Evolutionary conservation across 208 protist species (phyloP).

Genomic region (Leishmania guyanensis): DNA sequence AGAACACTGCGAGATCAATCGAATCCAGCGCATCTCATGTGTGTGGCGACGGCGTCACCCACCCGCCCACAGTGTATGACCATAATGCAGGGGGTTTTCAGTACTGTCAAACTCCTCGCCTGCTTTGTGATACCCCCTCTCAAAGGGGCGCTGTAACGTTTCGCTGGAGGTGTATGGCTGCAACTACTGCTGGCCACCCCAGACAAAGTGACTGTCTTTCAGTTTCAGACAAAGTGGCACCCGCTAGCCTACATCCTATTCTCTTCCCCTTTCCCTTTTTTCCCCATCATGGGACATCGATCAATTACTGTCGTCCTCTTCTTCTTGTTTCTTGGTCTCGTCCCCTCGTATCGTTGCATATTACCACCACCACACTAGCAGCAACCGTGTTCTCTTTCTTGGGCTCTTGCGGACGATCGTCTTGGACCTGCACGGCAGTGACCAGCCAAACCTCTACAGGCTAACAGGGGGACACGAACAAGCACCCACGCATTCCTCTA

Average conservation of each 20-base stretch:
- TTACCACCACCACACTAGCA: not conserved
- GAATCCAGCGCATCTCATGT: not conserved
- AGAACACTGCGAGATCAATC: not conserved
- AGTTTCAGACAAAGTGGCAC: not conserved
- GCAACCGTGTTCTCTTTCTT: not conserved
- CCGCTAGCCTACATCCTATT: not conserved
- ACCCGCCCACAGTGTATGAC: not conserved
- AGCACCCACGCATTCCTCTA: not conserved
- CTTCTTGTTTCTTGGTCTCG: not conserved
- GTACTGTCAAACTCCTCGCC: not conserved
- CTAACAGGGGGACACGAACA: not conserved
- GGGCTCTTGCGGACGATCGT: not conserved
- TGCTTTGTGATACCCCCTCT: not conserved
- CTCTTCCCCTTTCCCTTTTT: not conserved
- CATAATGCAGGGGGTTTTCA: not conserved
- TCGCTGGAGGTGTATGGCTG: not conserved
- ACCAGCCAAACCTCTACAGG: not conserved
- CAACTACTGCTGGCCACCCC: not conserved
- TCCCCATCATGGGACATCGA: not conserved
- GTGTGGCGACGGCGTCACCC: not conserved
- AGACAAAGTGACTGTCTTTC: not conserved
- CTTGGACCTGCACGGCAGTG: not conserved
- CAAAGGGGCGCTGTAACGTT: not conserved
- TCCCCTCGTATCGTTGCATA: not conserved
- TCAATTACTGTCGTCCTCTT: not conserved